A percentile compares a stretch with the other conserved stretches of the same genome.
Conservation (phyloP, 768 basidiomycete species). For the Suillus spraguei region DNA sequence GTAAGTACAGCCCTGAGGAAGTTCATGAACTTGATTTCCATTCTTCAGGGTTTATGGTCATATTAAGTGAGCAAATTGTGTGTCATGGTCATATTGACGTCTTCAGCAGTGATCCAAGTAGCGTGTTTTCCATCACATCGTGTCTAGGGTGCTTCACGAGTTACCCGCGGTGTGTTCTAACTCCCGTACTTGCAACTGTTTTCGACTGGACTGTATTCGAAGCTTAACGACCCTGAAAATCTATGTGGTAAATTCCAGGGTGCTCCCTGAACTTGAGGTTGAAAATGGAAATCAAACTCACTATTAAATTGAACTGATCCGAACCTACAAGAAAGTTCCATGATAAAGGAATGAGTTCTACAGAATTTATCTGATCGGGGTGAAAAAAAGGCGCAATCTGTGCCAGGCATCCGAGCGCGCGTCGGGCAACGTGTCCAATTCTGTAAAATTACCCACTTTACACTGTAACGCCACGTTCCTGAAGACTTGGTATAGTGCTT, state of each 20-base stretch:
- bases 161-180: conserved; percentile 7
- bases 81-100: conserved; percentile 7
- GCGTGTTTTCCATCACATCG: conserved; percentile 7
- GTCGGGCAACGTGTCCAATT: conserved; percentile 3
- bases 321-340: not conserved
- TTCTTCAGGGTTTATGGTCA: conserved; percentile 7
- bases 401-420: not conserved
- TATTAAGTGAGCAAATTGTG: not conserved
- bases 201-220: conserved; percentile 5
- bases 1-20: conserved; percentile 5
- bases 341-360: not conserved
- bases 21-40: conserved; percentile 2
- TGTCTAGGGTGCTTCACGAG: conserved; percentile 7
- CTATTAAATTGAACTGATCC: not conserved
- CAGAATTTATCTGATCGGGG: not conserved
- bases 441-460: not conserved
- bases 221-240: conserved; percentile 10
- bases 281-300: conserved; percentile 2
- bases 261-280: conserved; percentile 7
- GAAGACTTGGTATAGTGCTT: not conserved
- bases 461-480: conserved; percentile 3
- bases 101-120: not conserved
- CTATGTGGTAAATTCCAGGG: not conserved
- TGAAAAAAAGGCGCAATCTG: conserved; percentile 2
- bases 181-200: conserved; percentile 3